Evolutionary conservation across 805 yeast genomes (phyloP).

Genomic region (Suhomyces pyralidae): DNA sequence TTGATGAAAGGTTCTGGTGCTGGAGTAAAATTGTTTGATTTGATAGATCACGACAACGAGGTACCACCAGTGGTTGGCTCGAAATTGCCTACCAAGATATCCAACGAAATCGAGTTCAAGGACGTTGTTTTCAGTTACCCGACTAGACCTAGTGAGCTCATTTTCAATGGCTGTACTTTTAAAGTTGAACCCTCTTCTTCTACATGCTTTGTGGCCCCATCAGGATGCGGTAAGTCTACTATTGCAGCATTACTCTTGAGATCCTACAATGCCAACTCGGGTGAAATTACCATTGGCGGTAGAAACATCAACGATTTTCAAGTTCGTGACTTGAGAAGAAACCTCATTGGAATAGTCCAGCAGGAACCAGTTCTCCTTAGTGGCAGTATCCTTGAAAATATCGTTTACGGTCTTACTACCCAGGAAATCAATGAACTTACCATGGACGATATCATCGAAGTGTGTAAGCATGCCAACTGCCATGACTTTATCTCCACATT

Average conservation of each 20-base stretch:
- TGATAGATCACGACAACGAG: constrained; percentile 36
- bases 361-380: constrained; percentile 59
- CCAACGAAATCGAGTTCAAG: constrained; percentile 37
- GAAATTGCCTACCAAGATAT: constrained; percentile 15
- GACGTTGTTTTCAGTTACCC: constrained; percentile 44
- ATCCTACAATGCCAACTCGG: constrained; percentile 49
- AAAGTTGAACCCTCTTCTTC: constrained; percentile 33
- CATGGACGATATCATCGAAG: constrained; percentile 43
- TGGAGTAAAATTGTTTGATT: constrained; percentile 40
- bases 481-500: constrained; percentile 55
- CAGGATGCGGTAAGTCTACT: constrained; percentile 63
- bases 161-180: constrained; percentile 39
- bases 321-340: constrained; percentile 46
- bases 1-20: constrained; percentile 49
- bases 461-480: constrained; percentile 51
- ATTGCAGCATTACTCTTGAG: constrained; percentile 53
- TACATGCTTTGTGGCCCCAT: constrained; percentile 51
- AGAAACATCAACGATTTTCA: constrained; percentile 46
- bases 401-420: constrained; percentile 49
- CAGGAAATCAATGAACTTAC: constrained; percentile 30
- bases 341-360: constrained; percentile 55
- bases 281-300: constrained; percentile 53
- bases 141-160: constrained; percentile 31
- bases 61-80: constrained; percentile 38
- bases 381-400: constrained; percentile 55